phyloP scores from a whole-genome alignment of 2,329 filamentous ascomycete species.

The Arthrobotrys megalospora region DNA sequence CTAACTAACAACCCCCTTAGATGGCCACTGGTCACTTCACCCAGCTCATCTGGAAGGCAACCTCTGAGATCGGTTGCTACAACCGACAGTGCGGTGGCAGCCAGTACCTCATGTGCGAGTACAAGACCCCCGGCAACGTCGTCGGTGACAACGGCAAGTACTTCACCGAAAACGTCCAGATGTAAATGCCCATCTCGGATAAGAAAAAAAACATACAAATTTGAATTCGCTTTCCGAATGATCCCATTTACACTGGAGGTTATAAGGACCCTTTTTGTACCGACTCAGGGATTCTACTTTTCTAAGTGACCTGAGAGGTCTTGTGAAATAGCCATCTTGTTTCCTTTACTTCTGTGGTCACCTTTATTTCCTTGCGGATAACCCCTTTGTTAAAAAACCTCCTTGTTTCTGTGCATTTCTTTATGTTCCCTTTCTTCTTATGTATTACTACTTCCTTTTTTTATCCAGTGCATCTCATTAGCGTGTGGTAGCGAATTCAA shows the following conservation, averaged over 20 bases:
- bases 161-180: constrained; percentile 54
- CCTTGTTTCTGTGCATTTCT: constrained; percentile 24
- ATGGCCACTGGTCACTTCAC: constrained; percentile 65
- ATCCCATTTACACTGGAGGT: constrained; percentile 24
- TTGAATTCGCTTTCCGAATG: constrained; percentile 29
- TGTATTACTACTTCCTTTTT: constrained; percentile 54
- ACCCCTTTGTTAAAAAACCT: constrained; percentile 31
- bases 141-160: constrained; percentile 51
- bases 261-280: constrained; percentile 21
- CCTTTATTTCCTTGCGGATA: constrained; percentile 35
- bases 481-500: constrained; percentile 57
- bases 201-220: constrained; percentile 19
- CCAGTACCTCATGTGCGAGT: constrained; percentile 59
- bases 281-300: constrained; percentile 20
- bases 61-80: constrained; percentile 75
- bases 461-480: constrained; percentile 52
- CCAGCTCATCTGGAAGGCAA: constrained; percentile 80
- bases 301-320: constrained; percentile 23
- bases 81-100: constrained; percentile 50
- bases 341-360: constrained; percentile 29
- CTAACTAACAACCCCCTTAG: constrained; percentile 42
- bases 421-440: constrained; percentile 39
- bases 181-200: constrained; percentile 30
- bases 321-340: constrained; percentile 29
- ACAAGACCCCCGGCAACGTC: constrained; percentile 51